Conservation (phyloP, 257 asterid species). For the Gentiana dahurica region DNA sequence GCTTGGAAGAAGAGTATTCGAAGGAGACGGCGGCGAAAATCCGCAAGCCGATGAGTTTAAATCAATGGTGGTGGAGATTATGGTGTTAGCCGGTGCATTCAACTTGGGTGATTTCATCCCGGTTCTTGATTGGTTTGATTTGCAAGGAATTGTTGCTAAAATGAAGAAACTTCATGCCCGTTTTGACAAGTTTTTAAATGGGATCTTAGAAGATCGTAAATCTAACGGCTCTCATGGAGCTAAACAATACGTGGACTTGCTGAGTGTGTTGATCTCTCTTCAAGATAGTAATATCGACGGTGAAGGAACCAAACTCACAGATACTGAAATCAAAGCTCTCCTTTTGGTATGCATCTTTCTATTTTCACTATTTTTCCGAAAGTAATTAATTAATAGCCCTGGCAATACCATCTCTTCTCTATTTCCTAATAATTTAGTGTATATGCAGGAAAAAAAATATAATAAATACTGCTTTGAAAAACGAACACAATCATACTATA, state of each 20-base stretch:
- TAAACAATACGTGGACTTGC: slow-evolving; percentile 25
- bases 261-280: slow-evolving; percentile 44
- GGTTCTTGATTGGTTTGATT: slow-evolving; percentile 49
- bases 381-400: too few relatives aligned
- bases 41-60: slow-evolving; percentile 72
- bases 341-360: slow-evolving; percentile 43
- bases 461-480: too few relatives aligned
- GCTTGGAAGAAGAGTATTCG: slow-evolving; percentile 63
- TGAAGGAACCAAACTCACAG: slow-evolving; percentile 40
- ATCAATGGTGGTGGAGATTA: slow-evolving; percentile 70
- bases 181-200: slow-evolving; percentile 49
- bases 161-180: slow-evolving; percentile 83
- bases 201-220: slow-evolving; percentile 53
- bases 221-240: slow-evolving; percentile 1
- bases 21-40: slow-evolving; percentile 47
- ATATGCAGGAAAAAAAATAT: too few relatives aligned
- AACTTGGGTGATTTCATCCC: slow-evolving; percentile 89
- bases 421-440: too few relatives aligned
- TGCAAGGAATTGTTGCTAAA: slow-evolving; percentile 60
- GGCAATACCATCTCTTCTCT: too few relatives aligned
- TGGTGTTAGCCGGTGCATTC: slow-evolving; percentile 74
- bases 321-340: slow-evolving; percentile 74
- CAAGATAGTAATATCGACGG: slow-evolving; percentile 35
- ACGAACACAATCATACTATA: too few relatives aligned
- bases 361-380: too few relatives aligned